Evolutionary conservation across 495 filamentous ascomycete genomes (phyloP).

Genomic region (Hypoxylon trugodes): DNA sequence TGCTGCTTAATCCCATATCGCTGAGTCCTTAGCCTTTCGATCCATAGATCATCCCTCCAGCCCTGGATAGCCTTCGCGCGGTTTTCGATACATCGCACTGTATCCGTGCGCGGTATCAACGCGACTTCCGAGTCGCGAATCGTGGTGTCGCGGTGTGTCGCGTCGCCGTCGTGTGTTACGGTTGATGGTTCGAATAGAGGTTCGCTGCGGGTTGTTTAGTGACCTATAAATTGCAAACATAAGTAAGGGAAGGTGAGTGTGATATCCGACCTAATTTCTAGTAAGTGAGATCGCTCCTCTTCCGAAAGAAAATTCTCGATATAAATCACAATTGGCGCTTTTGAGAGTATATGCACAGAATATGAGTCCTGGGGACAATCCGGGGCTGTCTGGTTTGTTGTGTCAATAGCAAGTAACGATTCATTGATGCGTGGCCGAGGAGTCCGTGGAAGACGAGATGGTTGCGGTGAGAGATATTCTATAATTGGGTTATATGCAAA

Average conservation of each 20-base stretch:
- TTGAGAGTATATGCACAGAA: slow-evolving; percentile 51
- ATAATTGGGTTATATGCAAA: slow-evolving; percentile 38
- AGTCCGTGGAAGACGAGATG: slow-evolving; percentile 42
- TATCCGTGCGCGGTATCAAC: slow-evolving; percentile 51
- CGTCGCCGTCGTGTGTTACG: slow-evolving; percentile 50
- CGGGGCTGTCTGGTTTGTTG: slow-evolving; percentile 36
- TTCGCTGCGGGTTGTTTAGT: slow-evolving; percentile 38
- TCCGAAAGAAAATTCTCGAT: slow-evolving; percentile 53
- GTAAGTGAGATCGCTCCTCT: slow-evolving; percentile 49
- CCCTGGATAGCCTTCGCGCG: slow-evolving; percentile 54
- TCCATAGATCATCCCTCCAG: slow-evolving; percentile 55
- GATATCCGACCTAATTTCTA: slow-evolving; percentile 52
- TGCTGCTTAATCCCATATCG: slow-evolving; percentile 52
- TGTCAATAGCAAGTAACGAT: slow-evolving; percentile 53
- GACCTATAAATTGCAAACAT: background rate
- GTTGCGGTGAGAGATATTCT: slow-evolving; percentile 33
- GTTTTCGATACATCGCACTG: slow-evolving; percentile 55
- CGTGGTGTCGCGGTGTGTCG: slow-evolving; percentile 42
- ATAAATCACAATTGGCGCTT: slow-evolving; percentile 56
- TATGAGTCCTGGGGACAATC: slow-evolving; percentile 47
- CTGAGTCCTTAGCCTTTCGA: slow-evolving; percentile 55
- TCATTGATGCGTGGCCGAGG: slow-evolving; percentile 52
- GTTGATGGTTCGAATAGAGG: slow-evolving; percentile 55
- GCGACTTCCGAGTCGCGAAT: slow-evolving; percentile 59
- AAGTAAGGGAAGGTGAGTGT: background rate